A percentile compares a stretch with the other conserved stretches of the same genome.
phyloP scores from a whole-genome alignment of 1,139 yeast species.

The Yamadazyma spencermartinsiae region DNA sequence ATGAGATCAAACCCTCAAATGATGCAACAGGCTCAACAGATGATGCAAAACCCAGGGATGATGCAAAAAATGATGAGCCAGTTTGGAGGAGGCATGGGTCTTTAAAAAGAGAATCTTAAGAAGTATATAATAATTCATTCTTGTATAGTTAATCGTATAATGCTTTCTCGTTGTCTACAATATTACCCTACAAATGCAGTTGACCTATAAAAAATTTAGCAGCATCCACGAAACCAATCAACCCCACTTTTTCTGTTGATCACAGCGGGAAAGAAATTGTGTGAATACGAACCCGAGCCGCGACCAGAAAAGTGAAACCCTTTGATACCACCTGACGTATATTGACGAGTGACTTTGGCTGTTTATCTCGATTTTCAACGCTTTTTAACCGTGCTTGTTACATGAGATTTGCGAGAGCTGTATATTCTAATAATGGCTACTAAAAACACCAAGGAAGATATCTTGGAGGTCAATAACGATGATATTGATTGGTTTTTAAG shows the following conservation, averaged over 20 bases:
- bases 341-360: too few species aligned
- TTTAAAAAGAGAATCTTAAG: background rate
- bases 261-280: too few species aligned
- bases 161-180: too few species aligned
- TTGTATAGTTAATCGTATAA: background rate
- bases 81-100: slow-evolving; percentile 26
- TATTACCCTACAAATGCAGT: too few species aligned
- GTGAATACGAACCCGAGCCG: too few species aligned
- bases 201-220: background rate
- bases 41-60: slow-evolving; percentile 57
- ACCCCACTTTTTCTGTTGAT: too few species aligned
- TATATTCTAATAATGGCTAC: too few species aligned
- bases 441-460: background rate
- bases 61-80: slow-evolving; percentile 81
- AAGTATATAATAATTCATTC: background rate
- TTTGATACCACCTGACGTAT: background rate
- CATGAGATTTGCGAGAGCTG: too few species aligned
- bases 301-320: background rate
- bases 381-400: too few species aligned
- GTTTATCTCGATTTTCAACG: too few species aligned
- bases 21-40: slow-evolving; percentile 61
- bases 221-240: background rate
- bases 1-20: slow-evolving; percentile 73
- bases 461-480: slow-evolving; percentile 12
- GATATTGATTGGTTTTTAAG: slow-evolving; percentile 56